Conservation (phyloP, 2,329 filamentous ascomycete species). For the Keithomyces neogunnii region DNA sequence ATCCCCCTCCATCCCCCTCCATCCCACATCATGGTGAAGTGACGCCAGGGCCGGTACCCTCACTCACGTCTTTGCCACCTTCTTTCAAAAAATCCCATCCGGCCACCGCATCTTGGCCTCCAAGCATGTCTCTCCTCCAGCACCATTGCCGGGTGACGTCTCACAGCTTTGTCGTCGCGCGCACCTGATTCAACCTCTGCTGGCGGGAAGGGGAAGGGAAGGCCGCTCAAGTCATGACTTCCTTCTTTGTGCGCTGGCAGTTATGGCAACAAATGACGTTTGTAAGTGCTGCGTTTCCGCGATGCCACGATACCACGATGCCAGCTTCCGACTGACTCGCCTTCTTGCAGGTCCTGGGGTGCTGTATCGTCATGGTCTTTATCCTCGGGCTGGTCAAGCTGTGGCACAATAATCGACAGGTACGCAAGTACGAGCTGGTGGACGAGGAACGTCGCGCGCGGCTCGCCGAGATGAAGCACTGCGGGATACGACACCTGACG, state of each 20-base stretch:
- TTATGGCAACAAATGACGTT: slow-evolving; percentile 89
- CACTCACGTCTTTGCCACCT: too few species aligned
- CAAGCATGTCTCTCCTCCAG: background rate
- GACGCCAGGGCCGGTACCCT: too few species aligned
- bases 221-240: slow-evolving; percentile 16
- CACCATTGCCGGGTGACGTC: background rate
- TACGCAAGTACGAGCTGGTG: slow-evolving; percentile 51
- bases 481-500: slow-evolving; percentile 33
- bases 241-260: slow-evolving; percentile 62
- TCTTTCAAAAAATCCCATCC: background rate
- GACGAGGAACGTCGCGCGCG: slow-evolving; percentile 57
- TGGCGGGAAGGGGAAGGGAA: background rate
- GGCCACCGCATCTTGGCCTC: background rate
- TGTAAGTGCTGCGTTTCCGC: slow-evolving; percentile 43
- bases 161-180: background rate
- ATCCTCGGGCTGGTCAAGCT: slow-evolving; percentile 60
- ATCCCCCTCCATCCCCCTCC: too few species aligned
- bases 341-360: slow-evolving; percentile 55
- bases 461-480: slow-evolving; percentile 44
- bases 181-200: background rate
- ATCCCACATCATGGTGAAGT: too few species aligned
- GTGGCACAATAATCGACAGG: slow-evolving; percentile 46
- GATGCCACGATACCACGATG: too few species aligned
- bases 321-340: background rate
- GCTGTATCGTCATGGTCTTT: slow-evolving; percentile 64